These are phyloP conservation scores for Talaromyces stipitatus DNA, from an alignment of 495 filamentous ascomycete genomes.

Conservation along the genomic window DNA sequence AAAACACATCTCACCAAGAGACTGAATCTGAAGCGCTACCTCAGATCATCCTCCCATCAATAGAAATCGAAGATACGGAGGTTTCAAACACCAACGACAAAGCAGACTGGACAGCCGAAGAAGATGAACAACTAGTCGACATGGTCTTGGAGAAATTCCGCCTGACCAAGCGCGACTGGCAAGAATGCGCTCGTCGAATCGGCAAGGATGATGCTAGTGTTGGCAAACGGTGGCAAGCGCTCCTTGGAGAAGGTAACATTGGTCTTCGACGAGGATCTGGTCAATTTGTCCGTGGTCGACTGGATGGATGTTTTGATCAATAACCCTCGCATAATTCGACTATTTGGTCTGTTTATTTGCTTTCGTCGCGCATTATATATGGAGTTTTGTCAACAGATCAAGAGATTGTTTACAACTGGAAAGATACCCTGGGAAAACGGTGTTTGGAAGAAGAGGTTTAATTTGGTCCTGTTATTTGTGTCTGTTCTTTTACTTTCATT, in stretches of 20 bases:
- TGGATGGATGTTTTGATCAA: constrained; percentile 30
- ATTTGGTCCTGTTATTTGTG: constrained; percentile 3
- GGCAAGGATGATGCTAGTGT: constrained; percentile 56
- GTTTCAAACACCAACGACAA: constrained; percentile 21
- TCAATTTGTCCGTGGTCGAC: constrained; percentile 42
- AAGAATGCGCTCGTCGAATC: constrained; percentile 65
- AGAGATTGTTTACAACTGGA: background rate
- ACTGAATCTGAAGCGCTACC: background rate
- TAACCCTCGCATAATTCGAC: background rate
- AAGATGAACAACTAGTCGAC: constrained; percentile 65
- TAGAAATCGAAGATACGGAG: constrained; percentile 28
- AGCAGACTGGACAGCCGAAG: constrained; percentile 54
- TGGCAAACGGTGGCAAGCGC: constrained; percentile 62
- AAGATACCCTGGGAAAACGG: background rate
- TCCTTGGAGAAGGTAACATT: constrained; percentile 55
- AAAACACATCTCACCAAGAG: constrained; percentile 11
- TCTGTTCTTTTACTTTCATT: background rate
- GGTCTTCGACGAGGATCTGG: constrained; percentile 32
- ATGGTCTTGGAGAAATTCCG: constrained; percentile 69
- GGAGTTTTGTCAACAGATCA: constrained; percentile 5
- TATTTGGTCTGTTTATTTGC: constrained; percentile 6
- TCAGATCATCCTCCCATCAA: constrained; percentile 33
- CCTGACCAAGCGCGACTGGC: constrained; percentile 67
- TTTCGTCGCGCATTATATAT: constrained; percentile 1
- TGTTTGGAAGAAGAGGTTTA: constrained; percentile 6